Conservation (phyloP, 768 basidiomycete species). For the Hydnum rufescens region DNA sequence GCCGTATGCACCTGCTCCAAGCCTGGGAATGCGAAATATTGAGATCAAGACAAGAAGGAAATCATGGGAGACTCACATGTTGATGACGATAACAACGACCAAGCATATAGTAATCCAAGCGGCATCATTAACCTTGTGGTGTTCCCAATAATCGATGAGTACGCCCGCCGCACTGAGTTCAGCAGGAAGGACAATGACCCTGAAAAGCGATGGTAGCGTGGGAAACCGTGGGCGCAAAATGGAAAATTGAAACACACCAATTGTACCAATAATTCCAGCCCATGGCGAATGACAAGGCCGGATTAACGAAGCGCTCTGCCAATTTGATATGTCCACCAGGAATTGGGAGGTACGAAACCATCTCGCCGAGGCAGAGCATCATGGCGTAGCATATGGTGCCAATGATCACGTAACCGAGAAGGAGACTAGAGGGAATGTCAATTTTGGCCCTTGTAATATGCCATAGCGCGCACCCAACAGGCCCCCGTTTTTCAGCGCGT, state of each 20-base stretch:
- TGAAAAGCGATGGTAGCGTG: background rate
- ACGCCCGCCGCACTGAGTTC: conserved; percentile 25
- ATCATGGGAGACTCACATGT: conserved; percentile 38
- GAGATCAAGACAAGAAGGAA: conserved; percentile 29
- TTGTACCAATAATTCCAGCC: conserved; percentile 16
- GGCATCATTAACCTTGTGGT: conserved; percentile 24
- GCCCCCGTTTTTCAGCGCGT: background rate
- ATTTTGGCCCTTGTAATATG: background rate
- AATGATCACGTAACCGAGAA: conserved; percentile 1
- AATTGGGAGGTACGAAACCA: conserved; percentile 61
- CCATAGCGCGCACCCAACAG: background rate
- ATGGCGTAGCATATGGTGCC: conserved; percentile 31
- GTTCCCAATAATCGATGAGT: conserved; percentile 55
- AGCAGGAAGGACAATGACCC: conserved; percentile 17
- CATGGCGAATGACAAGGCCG: conserved; percentile 39
- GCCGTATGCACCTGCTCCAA: conserved; percentile 17
- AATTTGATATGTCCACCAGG: conserved; percentile 37
- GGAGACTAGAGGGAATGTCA: background rate
- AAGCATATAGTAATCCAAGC: conserved; percentile 67
- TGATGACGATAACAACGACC: conserved; percentile 55
- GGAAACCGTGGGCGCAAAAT: background rate
- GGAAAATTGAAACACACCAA: conserved; percentile 12
- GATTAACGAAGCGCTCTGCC: conserved; percentile 66
- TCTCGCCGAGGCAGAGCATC: conserved; percentile 31
- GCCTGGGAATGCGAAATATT: conserved; percentile 29